Conservation (phyloP, 1,284 basidiomycete genomes). For the Farysia itapuensis region DNA sequence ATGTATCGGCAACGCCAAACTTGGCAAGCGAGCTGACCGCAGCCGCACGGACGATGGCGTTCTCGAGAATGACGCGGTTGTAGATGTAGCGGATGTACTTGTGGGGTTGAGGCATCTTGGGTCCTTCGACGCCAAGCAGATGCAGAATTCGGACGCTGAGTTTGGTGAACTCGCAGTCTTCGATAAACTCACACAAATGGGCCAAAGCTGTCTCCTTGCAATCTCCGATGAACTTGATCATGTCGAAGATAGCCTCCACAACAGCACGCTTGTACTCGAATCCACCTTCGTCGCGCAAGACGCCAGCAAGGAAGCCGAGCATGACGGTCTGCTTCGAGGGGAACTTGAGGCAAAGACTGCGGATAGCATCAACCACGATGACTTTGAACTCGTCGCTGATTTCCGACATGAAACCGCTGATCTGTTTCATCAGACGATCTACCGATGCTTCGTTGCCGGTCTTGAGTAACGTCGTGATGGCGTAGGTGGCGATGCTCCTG, state of each 20-base stretch:
- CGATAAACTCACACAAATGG: slow-evolving; percentile 99
- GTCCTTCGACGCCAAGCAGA: slow-evolving; percentile 91
- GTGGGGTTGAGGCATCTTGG: slow-evolving; percentile 88
- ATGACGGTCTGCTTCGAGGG: slow-evolving; percentile 81
- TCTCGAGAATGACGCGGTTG: slow-evolving; percentile 97
- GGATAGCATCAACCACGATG: slow-evolving; percentile 97
- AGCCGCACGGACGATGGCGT: slow-evolving; percentile 94
- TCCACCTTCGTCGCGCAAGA: slow-evolving; percentile 75
- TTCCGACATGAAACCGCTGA: slow-evolving; percentile 97
- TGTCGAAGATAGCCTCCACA: slow-evolving; percentile 99
- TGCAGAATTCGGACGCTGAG: slow-evolving; percentile 95
- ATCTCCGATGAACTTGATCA: slow-evolving; percentile 96
- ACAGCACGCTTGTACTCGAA: slow-evolving; percentile 99
- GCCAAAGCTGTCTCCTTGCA: slow-evolving; percentile 86
- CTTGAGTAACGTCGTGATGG: slow-evolving; percentile 98
- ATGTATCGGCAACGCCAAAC: slow-evolving; percentile 82
- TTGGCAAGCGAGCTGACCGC: slow-evolving; percentile 93
- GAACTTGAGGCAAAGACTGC: slow-evolving; percentile 97
- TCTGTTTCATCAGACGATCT: slow-evolving; percentile 98
- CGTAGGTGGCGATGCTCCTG: slow-evolving; percentile 94
- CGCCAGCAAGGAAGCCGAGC: slow-evolving; percentile 65
- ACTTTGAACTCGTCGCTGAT: slow-evolving; percentile 99
- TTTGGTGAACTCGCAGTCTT: slow-evolving; percentile 99
- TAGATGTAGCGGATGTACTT: slow-evolving; percentile 99
- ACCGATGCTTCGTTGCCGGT: slow-evolving; percentile 99